phyloP scores from a whole-genome alignment of 352 stramenopile genomes.

The Phytophthora multivora region DNA sequence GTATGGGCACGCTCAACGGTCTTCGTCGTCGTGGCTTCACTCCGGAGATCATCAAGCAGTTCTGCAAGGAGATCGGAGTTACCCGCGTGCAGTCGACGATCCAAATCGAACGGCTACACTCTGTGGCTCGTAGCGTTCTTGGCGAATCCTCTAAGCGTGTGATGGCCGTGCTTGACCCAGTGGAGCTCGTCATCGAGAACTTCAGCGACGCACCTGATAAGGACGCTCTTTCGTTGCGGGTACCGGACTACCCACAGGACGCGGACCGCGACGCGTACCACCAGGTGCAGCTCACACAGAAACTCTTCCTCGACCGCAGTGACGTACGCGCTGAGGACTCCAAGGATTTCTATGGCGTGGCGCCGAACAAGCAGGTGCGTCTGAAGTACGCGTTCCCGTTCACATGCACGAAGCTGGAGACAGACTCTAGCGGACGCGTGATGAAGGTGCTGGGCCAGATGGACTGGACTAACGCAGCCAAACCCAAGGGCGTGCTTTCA shows the following conservation, averaged over 20 bases:
- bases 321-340: conserved; percentile 70
- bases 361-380: conserved; percentile 94
- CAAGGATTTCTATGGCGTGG: conserved; percentile 95
- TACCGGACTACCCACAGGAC: conserved; percentile 82
- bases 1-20: conserved; percentile 98
- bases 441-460: conserved; percentile 67
- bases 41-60: conserved; percentile 85
- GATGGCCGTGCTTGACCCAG: conserved; percentile 80
- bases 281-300: conserved; percentile 63
- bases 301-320: conserved; percentile 72
- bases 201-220: conserved; percentile 48
- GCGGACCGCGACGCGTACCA: conserved; percentile 65
- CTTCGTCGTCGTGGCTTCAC: conserved; percentile 87
- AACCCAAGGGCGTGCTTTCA: conserved; percentile 95
- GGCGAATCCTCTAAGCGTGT: conserved; percentile 79
- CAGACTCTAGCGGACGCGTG: conserved; percentile 55
- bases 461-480: conserved; percentile 81
- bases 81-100: conserved; percentile 88
- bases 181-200: conserved; percentile 80
- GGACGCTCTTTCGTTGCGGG: conserved; percentile 48
- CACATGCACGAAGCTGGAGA: conserved; percentile 90
- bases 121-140: conserved; percentile 70
- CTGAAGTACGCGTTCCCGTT: conserved; percentile 97
- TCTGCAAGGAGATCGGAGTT: conserved; percentile 88
- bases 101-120: conserved; percentile 82